phyloP scores from a whole-genome alignment of 192 early-diverging fungal genomes.

The Entomortierella beljakovae region DNA sequence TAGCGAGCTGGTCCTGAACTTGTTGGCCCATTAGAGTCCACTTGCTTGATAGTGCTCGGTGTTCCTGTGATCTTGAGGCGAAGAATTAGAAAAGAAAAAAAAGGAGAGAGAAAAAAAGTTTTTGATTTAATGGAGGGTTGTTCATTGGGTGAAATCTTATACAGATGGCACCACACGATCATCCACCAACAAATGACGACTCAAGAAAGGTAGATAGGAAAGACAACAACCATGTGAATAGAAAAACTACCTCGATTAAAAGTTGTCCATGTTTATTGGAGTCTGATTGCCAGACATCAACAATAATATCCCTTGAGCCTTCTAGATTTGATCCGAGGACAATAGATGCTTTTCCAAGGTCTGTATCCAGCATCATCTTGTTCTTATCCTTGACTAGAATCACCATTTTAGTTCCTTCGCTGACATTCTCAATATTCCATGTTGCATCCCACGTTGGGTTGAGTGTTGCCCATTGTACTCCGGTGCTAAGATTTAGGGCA shows the following conservation, averaged over 20 bases:
- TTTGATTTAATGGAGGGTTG: no score
- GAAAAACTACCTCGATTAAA: slow-evolving; percentile 31
- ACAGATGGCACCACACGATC: no score
- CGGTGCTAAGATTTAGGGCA: no score
- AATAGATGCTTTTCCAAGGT: slow-evolving; percentile 16
- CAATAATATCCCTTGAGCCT: slow-evolving; percentile 17
- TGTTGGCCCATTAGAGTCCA: slow-evolving; percentile 4
- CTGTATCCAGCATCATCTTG: slow-evolving; percentile 48
- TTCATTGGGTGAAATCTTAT: no score
- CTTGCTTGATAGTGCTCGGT: slow-evolving; percentile 9
- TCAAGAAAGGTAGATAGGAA: no score
- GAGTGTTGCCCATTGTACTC: slow-evolving; percentile 42
- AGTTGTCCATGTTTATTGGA: slow-evolving; percentile 11
- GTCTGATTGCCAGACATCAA: slow-evolving; percentile 30
- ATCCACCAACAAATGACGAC: no score
- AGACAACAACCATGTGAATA: no score
- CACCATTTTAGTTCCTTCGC: slow-evolving; percentile 17
- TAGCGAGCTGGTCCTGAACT: slow-evolving; percentile 35
- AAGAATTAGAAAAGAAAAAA: neutral
- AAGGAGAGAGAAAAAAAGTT: no score
- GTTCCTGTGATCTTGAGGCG: slow-evolving; percentile 18
- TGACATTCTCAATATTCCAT: slow-evolving; percentile 32
- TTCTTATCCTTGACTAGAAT: slow-evolving; percentile 39
- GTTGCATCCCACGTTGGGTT: slow-evolving; percentile 46
- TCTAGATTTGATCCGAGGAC: slow-evolving; percentile 15